A percentile compares a stretch with the other conserved stretches of the same genome.
Conservation (phyloP, 2,329 filamentous ascomycete species). For the Fusarium musae region DNA sequence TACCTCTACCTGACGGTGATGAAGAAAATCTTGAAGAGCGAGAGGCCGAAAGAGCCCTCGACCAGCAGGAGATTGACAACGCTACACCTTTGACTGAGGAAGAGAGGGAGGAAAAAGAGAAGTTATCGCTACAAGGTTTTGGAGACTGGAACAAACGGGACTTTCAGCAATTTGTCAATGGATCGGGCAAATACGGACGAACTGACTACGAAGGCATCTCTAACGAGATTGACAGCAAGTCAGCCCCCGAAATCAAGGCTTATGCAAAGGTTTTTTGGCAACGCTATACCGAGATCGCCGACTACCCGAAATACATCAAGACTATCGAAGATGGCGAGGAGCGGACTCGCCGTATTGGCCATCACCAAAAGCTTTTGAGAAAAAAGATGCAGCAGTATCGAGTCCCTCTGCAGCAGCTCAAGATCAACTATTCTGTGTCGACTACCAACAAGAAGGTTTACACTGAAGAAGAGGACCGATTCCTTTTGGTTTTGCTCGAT, state of each 20-base stretch:
- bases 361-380: constrained; percentile 90
- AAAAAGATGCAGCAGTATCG: constrained; percentile 98
- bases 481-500: constrained; percentile 92
- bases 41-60: constrained; percentile 85
- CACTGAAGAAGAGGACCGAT: constrained; percentile 97
- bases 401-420: constrained; percentile 96
- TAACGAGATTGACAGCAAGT: constrained; percentile 91
- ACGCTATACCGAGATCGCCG: constrained; percentile 88
- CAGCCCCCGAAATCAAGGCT: constrained; percentile 82
- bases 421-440: constrained; percentile 98
- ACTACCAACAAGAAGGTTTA: constrained; percentile 99
- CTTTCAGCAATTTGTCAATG: constrained; percentile 98
- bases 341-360: constrained; percentile 85
- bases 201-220: constrained; percentile 87
- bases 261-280: constrained; percentile 98
- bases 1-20: constrained; percentile 86
- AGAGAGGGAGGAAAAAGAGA: constrained; percentile 87
- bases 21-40: constrained; percentile 89
- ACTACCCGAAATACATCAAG: constrained; percentile 88
- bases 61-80: constrained; percentile 93
- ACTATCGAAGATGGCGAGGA: constrained; percentile 95
- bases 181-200: constrained; percentile 91
- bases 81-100: constrained; percentile 88
- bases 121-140: constrained; percentile 85
- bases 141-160: constrained; percentile 96